Evolutionary conservation across 2,329 filamentous ascomycete genomes (phyloP), one percentile per base, ranked within the genome.

Genomic region (Calycina herbarum): DNA sequence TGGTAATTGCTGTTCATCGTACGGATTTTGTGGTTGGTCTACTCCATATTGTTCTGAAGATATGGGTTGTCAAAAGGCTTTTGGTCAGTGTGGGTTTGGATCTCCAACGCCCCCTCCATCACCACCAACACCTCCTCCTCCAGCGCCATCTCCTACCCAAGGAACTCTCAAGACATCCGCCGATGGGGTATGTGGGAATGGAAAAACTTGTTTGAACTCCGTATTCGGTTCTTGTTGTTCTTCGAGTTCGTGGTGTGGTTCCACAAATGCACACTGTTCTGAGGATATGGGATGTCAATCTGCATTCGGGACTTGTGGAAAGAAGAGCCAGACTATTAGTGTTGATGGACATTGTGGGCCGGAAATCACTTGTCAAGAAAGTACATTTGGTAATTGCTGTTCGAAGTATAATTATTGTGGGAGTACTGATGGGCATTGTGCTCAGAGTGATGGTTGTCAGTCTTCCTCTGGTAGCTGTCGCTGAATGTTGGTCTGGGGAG

Each of bases 351-450:
- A 56, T 27, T 72, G 70, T 61, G 65, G 65, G 7, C 10, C 42
- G 4, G 64, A 64, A 13, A 35, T 48, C 8, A 64, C 61, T 0
- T 70, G 69, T 57, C 29, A 56, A 31, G 60, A 63, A 1, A 70
- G 64, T 58, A 15, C 24, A 5, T 69, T 63, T 51, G 69, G 69
- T 1, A 54, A 63, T 45, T 72, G 69, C n/a, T 72, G 70, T 59
- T 69, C 66, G 2, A 33, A 24, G n/a, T 42, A 64, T 61, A 64
- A 64, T 1, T 72, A 48, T 27, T 72, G 70, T 61, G 70, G 70
- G 1, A 61, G n/a, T 11, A 59, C 63, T 33, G 11, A 51, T 27
- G 63, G 54, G 2, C 66, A 72, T 45, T 72, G 70, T 33, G 35
- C 38, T 24, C 24, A 42, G 8, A 62, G 3, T 3, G 51, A 62